phyloP scores from a whole-genome alignment of 768 basidiomycete genomes.

The Lactarius sp. region DNA sequence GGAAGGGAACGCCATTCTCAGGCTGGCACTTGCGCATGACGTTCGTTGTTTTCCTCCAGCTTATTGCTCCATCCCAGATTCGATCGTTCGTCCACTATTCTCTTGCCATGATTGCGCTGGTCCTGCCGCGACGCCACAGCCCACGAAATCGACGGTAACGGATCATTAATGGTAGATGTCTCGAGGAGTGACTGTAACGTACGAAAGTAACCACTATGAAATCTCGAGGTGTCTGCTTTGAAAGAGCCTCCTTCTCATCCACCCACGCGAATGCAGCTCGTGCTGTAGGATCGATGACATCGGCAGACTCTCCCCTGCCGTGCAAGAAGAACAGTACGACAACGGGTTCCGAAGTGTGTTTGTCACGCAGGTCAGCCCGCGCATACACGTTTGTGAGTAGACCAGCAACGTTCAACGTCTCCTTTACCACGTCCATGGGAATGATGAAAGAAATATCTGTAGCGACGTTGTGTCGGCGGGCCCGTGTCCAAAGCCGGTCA shows the following conservation, averaged over 20 bases:
- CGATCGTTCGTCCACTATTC: conserved; percentile 35
- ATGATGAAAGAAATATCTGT: background rate
- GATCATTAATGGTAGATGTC: background rate
- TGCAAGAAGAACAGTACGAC: conserved; percentile 45
- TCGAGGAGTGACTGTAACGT: conserved; percentile 22
- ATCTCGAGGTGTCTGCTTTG: conserved; percentile 33
- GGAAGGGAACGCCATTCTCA: background rate
- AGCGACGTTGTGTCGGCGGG: background rate
- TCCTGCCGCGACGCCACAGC: conserved; percentile 36
- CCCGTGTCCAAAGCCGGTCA: background rate
- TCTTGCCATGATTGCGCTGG: conserved; percentile 48
- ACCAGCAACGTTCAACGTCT: conserved; percentile 31
- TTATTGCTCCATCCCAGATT: conserved; percentile 38
- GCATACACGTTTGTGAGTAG: conserved; percentile 31
- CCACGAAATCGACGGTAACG: no score
- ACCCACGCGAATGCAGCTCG: conserved; percentile 33
- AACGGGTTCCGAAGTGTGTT: conserved; percentile 23
- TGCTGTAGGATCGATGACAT: conserved; percentile 34
- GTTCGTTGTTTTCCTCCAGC: conserved; percentile 36
- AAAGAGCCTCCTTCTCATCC: conserved; percentile 21
- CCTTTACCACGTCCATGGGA: conserved; percentile 20
- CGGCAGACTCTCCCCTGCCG: conserved; percentile 38
- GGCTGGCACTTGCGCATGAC: conserved; percentile 37
- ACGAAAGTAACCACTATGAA: conserved; percentile 47
- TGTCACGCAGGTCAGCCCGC: conserved; percentile 18